Conservation (phyloP, 345 rosid genomes). For the Salix suchowensis region DNA sequence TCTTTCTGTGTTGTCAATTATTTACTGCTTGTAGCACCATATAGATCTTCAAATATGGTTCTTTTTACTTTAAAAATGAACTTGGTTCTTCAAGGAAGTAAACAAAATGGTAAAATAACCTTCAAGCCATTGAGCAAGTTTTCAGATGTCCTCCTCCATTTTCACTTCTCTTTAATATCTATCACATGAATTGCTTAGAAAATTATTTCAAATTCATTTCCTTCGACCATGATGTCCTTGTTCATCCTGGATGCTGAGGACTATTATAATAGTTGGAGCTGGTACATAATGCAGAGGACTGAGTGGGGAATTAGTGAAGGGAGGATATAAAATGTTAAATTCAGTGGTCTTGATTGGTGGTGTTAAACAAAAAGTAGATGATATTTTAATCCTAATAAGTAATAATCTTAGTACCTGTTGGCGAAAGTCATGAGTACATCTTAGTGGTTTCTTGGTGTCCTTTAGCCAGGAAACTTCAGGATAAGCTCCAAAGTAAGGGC, state of each 20-base stretch:
- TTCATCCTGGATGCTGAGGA: background rate
- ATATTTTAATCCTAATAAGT: background rate
- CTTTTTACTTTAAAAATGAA: background rate
- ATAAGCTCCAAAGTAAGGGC: background rate
- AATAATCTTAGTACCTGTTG: background rate
- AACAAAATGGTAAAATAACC: background rate
- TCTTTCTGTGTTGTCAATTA: background rate
- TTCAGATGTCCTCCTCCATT: background rate
- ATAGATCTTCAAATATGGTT: background rate
- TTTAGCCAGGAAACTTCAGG: background rate
- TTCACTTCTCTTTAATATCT: background rate
- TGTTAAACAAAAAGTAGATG: constrained; percentile 2
- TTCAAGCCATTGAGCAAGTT: background rate
- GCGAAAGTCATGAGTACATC: background rate
- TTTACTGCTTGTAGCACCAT: background rate
- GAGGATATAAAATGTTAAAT: background rate
- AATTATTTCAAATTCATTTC: background rate
- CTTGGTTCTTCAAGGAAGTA: background rate
- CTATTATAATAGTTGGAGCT: background rate
- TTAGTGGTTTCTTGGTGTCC: background rate
- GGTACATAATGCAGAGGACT: background rate
- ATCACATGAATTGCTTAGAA: background rate
- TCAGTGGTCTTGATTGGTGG: background rate
- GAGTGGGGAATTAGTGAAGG: background rate
- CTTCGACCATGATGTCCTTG: background rate